Percentiles rank a stretch among this genome's conserved stretches.
Evolutionary conservation across 2,329 filamentous ascomycete species (phyloP).

Genomic region (Verticillium nonalfalfae): DNA sequence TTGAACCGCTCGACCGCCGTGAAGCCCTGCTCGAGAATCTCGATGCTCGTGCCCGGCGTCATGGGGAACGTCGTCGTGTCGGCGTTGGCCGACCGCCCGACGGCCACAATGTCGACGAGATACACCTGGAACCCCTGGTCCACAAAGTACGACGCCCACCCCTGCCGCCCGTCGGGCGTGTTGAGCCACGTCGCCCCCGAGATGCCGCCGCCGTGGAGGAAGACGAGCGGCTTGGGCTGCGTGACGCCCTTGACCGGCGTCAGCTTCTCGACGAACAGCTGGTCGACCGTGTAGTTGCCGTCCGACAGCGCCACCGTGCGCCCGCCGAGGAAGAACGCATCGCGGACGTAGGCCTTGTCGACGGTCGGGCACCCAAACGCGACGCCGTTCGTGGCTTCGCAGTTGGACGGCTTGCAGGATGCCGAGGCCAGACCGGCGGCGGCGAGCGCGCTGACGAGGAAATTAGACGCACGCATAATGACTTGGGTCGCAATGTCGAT

Average conservation of each 20-base stretch:
- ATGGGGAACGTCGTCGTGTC: constrained; percentile 18
- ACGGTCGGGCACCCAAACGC: constrained; percentile 3
- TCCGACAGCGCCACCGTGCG: constrained; percentile 14
- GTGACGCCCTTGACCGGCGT: constrained; percentile 13
- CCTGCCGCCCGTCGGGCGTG: constrained; percentile 31
- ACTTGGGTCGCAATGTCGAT: too few species aligned
- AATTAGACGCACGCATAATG: neutral
- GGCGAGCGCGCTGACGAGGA: constrained; percentile 2
- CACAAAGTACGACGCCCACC: constrained; percentile 34
- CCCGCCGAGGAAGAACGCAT: constrained; percentile 22
- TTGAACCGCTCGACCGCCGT: constrained; percentile 16
- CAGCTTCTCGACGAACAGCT: constrained; percentile 25
- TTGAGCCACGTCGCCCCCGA: constrained; percentile 26
- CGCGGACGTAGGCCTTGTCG: constrained; percentile 11
- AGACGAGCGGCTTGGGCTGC: constrained; percentile 19
- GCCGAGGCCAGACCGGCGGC: neutral
- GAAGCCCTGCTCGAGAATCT: constrained; percentile 18
- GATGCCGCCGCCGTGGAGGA: constrained; percentile 22
- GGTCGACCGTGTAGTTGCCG: constrained; percentile 16
- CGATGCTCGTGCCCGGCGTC: constrained; percentile 15
- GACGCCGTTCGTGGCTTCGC: constrained; percentile 6
- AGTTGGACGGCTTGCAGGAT: neutral
- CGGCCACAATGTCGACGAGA: constrained; percentile 28
- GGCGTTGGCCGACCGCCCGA: constrained; percentile 22
- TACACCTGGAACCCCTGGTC: constrained; percentile 32